These are phyloP conservation scores for Aspergillus kassunensis DNA, from an alignment of 495 filamentous ascomycete genomes.

Conservation along the genomic window DNA sequence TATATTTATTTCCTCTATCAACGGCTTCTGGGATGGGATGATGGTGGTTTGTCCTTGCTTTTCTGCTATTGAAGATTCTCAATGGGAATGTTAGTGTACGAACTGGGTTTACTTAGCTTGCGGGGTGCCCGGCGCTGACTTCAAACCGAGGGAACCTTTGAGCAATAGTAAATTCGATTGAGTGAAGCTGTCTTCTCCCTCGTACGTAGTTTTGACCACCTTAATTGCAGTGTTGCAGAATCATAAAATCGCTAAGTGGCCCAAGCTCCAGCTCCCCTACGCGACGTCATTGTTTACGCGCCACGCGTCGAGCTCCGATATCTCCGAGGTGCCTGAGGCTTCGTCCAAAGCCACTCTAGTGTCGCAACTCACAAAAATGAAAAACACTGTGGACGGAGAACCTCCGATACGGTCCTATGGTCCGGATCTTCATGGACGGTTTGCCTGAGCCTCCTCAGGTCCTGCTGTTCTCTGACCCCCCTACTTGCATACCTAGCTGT, in stretches of 20 bases:
- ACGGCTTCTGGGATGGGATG: slow-evolving; percentile 41
- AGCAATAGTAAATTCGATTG: slow-evolving; percentile 21
- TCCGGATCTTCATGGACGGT: too few relatives aligned
- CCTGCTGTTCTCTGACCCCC: too few relatives aligned
- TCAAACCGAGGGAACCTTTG: slow-evolving; percentile 17
- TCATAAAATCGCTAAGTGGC: not conserved
- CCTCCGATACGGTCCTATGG: too few relatives aligned
- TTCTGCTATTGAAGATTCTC: slow-evolving; percentile 35
- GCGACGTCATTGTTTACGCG: slow-evolving; percentile 28
- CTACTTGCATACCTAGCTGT: too few relatives aligned
- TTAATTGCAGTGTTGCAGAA: not conserved
- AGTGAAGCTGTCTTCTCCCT: slow-evolving; percentile 18
- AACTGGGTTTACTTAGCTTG: slow-evolving; percentile 23
- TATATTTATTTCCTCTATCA: slow-evolving; percentile 30
- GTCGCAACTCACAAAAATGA: too few relatives aligned
- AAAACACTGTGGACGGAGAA: too few relatives aligned
- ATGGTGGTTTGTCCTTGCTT: slow-evolving; percentile 42
- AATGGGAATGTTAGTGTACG: slow-evolving; percentile 33
- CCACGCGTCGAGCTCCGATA: slow-evolving; percentile 29
- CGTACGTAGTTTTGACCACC: slow-evolving; percentile 18
- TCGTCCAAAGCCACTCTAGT: too few relatives aligned
- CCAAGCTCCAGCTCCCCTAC: slow-evolving; percentile 16
- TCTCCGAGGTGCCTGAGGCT: slow-evolving; percentile 27
- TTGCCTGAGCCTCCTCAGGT: too few relatives aligned
- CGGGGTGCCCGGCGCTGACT: slow-evolving; percentile 22